Base-by-base conservation (phyloP, 2,329 filamentous ascomycete genomes). In the Metarhizium humberi region DNA sequence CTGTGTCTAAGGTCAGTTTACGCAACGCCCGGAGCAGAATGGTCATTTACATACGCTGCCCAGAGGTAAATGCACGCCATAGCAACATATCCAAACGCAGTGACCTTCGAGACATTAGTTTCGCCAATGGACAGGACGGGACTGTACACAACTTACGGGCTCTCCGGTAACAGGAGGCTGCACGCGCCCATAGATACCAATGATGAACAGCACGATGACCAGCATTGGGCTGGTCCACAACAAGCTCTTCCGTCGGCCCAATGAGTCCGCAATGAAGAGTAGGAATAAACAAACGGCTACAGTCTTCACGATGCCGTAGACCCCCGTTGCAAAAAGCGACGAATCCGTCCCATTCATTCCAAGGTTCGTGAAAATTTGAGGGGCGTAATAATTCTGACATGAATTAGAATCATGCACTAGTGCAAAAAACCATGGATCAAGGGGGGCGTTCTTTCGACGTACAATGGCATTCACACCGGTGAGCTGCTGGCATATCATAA, bases 221-320 rank as follows among this genome's bases (percentile, higher is more conserved):
- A 85, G 81, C 1, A 79, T 82, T 53, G 80, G 77, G 8, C 79
- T 82, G 1, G 84, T 87, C 80, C 81, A 86, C 16, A 87, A 71
- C 20, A 88, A 72, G 61, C 78, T 75, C 58, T 67, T 69, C 16
- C 84, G 73, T 55, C 87, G 79, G 25, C 87, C 87, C 1, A 90
- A 79, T 2, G 83, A 85, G 66, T 90, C 87, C 57, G 84, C 84
- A 14, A 80, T 78, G 61, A 88, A 84, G 60, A 86, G 65, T 30
- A 90, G 75, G 73, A 89, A 90, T 53, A 76, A 64, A 5, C 78
- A 75, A 64, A 84, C 87, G 43, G 81, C 79, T 10, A 75, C 69
- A 70, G 86, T 83, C 68, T 90, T 90, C 55, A 88, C 80, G 54
- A 89, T 78, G 30, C 86, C 86, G 65, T 89, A 90, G 60, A 90